A percentile compares a stretch with the other conserved stretches of the same genome.
Evolutionary conservation across 768 basidiomycete species (phyloP).

Genomic region (Boletus patriciae): DNA sequence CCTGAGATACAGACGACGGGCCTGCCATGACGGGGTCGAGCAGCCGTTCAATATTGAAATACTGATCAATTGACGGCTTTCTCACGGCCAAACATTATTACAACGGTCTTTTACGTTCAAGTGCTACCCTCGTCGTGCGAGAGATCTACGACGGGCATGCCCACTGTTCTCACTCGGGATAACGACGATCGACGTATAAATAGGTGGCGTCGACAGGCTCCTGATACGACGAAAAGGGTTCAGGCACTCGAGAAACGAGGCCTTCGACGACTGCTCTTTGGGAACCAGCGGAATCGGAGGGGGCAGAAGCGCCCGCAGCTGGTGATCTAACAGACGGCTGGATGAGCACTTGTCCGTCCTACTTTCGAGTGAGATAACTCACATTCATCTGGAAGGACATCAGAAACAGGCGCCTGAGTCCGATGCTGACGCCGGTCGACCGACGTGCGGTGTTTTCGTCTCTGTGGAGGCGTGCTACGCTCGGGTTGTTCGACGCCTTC

Average conservation of each 20-base stretch:
- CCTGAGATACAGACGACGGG: slow-evolving; percentile 16
- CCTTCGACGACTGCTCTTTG: neutral
- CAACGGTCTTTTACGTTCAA: neutral
- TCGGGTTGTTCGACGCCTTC: slow-evolving; percentile 2
- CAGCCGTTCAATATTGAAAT: no score
- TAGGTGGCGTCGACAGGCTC: neutral
- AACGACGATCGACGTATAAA: neutral
- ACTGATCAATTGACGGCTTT: slow-evolving; percentile 8
- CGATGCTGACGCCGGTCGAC: neutral
- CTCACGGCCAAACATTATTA: slow-evolving; percentile 11
- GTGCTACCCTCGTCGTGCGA: slow-evolving; percentile 13
- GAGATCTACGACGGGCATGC: slow-evolving; percentile 7
- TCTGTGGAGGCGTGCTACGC: neutral
- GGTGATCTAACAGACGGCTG: slow-evolving; percentile 5
- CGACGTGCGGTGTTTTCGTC: neutral
- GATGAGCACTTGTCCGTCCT: neutral
- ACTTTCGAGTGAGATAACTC: neutral
- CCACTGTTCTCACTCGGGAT: slow-evolving; percentile 9
- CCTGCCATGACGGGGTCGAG: slow-evolving; percentile 32
- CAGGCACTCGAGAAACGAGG: slow-evolving; percentile 6
- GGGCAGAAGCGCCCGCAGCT: neutral
- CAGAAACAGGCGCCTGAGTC: neutral
- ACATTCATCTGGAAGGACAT: neutral
- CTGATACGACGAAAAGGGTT: slow-evolving; percentile 13
- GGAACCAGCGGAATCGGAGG: slow-evolving; percentile 3